Conservation (phyloP, 2,329 filamentous ascomycete species). For the Pseudogymnoascus sp. region DNA sequence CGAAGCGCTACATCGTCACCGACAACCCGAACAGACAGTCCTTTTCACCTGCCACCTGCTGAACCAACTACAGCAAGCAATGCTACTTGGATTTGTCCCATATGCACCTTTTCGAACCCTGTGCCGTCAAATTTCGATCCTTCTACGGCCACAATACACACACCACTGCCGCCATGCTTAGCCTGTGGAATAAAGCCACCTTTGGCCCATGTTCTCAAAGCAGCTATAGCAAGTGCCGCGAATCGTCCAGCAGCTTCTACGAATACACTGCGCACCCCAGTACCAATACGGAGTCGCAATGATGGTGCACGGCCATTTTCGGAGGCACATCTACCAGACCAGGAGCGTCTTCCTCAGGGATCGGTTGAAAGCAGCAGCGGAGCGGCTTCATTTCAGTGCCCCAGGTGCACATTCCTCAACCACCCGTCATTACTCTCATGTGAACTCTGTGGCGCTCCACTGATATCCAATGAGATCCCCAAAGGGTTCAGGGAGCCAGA, state of each 20-base stretch:
- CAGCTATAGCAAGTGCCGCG: conserved; percentile 67
- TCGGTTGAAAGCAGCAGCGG: conserved; percentile 3
- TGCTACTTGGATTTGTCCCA: conserved; percentile 91
- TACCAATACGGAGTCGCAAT: conserved; percentile 22
- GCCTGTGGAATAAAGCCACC: conserved; percentile 91
- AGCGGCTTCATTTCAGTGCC: conserved; percentile 53
- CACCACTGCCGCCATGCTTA: conserved; percentile 75
- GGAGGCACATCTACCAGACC: conserved; percentile 12
- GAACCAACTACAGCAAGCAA: conserved; percentile 43
- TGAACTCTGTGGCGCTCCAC: conserved; percentile 79
- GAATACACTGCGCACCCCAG: conserved; percentile 21
- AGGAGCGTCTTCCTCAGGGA: conserved; percentile 10
- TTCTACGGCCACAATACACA: conserved; percentile 67
- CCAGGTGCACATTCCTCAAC: conserved; percentile 88
- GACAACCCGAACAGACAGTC: conserved; percentile 34
- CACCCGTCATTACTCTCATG: conserved; percentile 79
- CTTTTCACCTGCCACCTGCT: conserved; percentile 35
- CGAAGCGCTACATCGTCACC: conserved; percentile 41
- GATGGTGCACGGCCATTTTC: conserved; percentile 19
- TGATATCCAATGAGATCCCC: conserved; percentile 47
- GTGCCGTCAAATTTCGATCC: conserved; percentile 92
- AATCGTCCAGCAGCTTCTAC: conserved; percentile 36
- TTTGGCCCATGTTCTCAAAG: conserved; percentile 74
- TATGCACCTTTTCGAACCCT: conserved; percentile 90
- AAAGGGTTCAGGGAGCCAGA: conserved; percentile 33